phyloP scores from a whole-genome alignment of 2,329 filamentous ascomycete genomes.

The Fusarium sp. region DNA sequence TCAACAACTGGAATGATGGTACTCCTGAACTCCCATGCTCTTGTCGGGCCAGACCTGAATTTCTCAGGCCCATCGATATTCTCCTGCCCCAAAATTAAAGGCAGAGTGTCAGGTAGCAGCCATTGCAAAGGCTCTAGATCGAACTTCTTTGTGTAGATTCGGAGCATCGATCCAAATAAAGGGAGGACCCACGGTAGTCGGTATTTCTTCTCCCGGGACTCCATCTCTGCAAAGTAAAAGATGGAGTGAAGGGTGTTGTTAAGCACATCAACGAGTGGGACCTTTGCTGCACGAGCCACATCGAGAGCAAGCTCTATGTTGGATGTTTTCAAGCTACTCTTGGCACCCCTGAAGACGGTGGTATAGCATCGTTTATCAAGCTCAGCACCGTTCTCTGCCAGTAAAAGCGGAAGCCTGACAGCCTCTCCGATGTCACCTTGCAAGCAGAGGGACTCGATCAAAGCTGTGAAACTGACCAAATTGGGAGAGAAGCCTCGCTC shows the following conservation, averaged over 20 bases:
- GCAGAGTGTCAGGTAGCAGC: constrained; percentile 52
- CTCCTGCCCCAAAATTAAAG: constrained; percentile 45
- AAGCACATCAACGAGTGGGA: constrained; percentile 50
- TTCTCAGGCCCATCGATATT: constrained; percentile 38
- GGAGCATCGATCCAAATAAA: constrained; percentile 60
- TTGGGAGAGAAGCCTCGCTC: constrained; percentile 72
- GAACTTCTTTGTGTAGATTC: constrained; percentile 62
- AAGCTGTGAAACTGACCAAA: constrained; percentile 69
- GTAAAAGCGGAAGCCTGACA: constrained; percentile 49
- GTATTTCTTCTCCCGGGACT: constrained; percentile 49
- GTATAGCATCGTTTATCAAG: constrained; percentile 75
- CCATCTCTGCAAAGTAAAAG: constrained; percentile 56
- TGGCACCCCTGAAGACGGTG: constrained; percentile 77
- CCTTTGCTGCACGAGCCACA: constrained; percentile 61
- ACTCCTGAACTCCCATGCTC: constrained; percentile 47
- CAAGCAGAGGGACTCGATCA: constrained; percentile 77
- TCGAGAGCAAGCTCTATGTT: constrained; percentile 58
- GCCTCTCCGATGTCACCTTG: constrained; percentile 54
- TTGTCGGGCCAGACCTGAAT: constrained; percentile 33
- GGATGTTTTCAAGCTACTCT: constrained; percentile 63
- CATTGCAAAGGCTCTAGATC: constrained; percentile 57
- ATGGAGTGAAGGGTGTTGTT: constrained; percentile 61
- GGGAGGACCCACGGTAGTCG: constrained; percentile 50
- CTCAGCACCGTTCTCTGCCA: constrained; percentile 59
- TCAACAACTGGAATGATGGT: constrained; percentile 51